Percentiles rank a stretch among this genome's conserved stretches.
Evolutionary conservation across 164 flowering plant genomes (phyloP).

Genomic region (Amborella trichopoda): DNA sequence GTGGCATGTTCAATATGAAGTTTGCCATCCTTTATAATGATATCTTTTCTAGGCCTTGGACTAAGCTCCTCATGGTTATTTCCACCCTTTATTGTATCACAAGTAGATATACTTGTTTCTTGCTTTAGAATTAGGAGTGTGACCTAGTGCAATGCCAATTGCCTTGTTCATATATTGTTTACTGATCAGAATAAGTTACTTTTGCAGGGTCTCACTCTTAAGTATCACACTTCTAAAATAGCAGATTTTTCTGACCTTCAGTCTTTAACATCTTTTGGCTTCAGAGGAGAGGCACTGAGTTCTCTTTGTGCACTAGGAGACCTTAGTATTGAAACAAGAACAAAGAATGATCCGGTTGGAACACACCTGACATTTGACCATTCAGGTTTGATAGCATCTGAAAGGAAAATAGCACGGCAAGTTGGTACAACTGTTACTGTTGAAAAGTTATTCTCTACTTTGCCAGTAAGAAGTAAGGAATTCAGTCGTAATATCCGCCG

Average conservation of each 20-base stretch:
- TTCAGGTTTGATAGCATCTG: constrained; percentile 55
- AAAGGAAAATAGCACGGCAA: constrained; percentile 85
- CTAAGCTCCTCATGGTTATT: no score
- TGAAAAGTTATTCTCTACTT: constrained; percentile 69
- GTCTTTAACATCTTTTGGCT: constrained; percentile 75
- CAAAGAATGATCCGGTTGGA: constrained; percentile 62
- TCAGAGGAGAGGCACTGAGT: constrained; percentile 96
- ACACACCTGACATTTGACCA: constrained; percentile 80
- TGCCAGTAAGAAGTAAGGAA: constrained; percentile 88
- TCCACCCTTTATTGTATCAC: no score
- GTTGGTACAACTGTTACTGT: constrained; percentile 89
- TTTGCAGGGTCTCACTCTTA: constrained; percentile 70
- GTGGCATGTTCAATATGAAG: no score
- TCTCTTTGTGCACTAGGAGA: constrained; percentile 78
- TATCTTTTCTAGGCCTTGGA: no score
- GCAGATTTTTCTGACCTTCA: constrained; percentile 81
- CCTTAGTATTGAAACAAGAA: constrained; percentile 84
- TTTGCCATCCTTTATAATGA: no score
- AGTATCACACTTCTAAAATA: constrained; percentile 89
- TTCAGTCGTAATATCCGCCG: constrained; percentile 81
- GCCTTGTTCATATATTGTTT: no score
- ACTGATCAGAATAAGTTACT: no score
- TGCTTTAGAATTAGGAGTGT: no score
- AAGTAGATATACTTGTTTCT: no score
- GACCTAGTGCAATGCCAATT: no score